Percentiles rank a stretch among this genome's conserved stretches.
phyloP scores from a whole-genome alignment of 2,329 filamentous ascomycete species.

The Drechslera avenae region DNA sequence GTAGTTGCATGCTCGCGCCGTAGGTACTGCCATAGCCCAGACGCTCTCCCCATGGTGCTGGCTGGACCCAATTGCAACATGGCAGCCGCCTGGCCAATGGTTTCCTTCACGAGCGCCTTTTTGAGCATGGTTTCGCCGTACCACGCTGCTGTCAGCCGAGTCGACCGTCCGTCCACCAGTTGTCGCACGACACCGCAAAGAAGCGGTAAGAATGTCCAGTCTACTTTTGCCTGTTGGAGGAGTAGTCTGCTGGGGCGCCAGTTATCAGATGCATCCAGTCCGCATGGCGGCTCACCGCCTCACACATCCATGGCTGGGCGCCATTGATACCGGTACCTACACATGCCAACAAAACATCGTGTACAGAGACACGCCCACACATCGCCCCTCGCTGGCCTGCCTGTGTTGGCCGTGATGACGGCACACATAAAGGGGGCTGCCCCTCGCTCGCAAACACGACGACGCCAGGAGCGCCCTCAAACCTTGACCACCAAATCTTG shows the following conservation, averaged over 20 bases:
- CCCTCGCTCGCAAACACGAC: conserved; percentile 20
- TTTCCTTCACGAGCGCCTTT: conserved; percentile 20
- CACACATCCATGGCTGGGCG: conserved; percentile 16
- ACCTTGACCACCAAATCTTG: conserved; percentile 26
- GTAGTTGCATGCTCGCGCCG: not conserved
- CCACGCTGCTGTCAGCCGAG: conserved; percentile 28
- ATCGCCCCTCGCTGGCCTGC: conserved; percentile 20
- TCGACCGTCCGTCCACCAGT: conserved; percentile 17
- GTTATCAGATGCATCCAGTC: conserved; percentile 28
- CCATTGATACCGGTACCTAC: conserved; percentile 25
- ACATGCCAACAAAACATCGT: conserved; percentile 13
- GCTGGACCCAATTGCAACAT: conserved; percentile 30
- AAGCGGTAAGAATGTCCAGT: conserved; percentile 41
- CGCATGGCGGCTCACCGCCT: conserved; percentile 33
- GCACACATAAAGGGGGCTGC: conserved; percentile 31
- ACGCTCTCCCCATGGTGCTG: conserved; percentile 9
- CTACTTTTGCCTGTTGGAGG: conserved; percentile 36
- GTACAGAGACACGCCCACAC: conserved; percentile 1
- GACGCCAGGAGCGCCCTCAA: conserved; percentile 28
- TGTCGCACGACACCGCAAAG: conserved; percentile 34
- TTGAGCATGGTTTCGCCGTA: conserved; percentile 24
- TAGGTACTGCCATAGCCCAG: conserved; percentile 2
- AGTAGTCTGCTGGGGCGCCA: conserved; percentile 31
- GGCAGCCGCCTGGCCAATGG: conserved; percentile 38
- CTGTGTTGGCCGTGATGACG: conserved; percentile 32